phyloP scores from a whole-genome alignment of 176 grass and related monocot species.

The Zoysia japonica region DNA sequence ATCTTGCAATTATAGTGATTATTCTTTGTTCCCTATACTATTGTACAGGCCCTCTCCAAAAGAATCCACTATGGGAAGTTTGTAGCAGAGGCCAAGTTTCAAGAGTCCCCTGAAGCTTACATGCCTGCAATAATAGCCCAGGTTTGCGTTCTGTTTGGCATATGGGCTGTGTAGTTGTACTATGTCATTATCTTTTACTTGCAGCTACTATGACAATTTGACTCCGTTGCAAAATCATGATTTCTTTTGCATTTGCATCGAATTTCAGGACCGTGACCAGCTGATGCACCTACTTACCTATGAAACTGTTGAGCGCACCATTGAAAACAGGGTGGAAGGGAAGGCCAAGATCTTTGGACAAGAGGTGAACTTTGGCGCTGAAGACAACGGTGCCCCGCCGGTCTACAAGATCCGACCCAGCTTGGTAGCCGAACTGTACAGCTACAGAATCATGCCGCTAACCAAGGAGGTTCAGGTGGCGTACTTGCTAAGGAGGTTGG shows the following conservation, averaged over 20 bases:
- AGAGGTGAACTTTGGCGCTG: conserved; percentile 59
- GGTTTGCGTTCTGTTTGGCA: conserved; percentile 39
- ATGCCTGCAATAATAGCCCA: conserved; percentile 68
- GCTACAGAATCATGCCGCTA: conserved; percentile 84
- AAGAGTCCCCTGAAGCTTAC: conserved; percentile 57
- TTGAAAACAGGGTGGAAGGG: conserved; percentile 62
- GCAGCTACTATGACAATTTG: background rate
- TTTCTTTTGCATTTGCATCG: background rate
- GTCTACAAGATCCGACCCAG: conserved; percentile 74
- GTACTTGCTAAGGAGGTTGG: conserved; percentile 81
- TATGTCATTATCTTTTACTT: background rate
- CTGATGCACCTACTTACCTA: conserved; percentile 84
- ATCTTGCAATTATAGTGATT: conserved; percentile 21
- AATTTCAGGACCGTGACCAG: conserved; percentile 57
- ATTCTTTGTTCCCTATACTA: conserved; percentile 13
- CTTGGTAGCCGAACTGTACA: conserved; percentile 78
- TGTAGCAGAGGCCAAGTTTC: conserved; percentile 95
- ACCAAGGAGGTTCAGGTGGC: conserved; percentile 86
- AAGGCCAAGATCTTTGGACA: conserved; percentile 87
- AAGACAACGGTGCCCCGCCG: conserved; percentile 36
- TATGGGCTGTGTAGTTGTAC: background rate
- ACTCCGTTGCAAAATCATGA: background rate
- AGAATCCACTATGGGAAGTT: conserved; percentile 99
- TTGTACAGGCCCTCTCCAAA: conserved; percentile 78
- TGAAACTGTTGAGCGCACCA: conserved; percentile 54